phyloP scores from a whole-genome alignment of 2,329 filamentous ascomycete species.

The Monosporascus sp. region DNA sequence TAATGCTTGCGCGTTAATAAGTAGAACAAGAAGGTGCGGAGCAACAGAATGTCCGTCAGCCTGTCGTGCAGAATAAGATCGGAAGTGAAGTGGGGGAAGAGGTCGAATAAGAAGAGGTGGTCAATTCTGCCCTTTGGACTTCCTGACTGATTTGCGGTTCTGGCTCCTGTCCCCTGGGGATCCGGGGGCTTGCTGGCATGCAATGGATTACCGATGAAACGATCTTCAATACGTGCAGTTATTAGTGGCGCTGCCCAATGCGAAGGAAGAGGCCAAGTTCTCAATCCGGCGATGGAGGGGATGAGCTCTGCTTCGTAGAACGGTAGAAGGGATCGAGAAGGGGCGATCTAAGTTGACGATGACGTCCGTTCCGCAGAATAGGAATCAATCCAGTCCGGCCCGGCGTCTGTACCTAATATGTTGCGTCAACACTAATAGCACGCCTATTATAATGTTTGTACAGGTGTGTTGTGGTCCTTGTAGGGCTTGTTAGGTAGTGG shows the following conservation, averaged over 20 bases:
- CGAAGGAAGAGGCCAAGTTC: too few relatives aligned
- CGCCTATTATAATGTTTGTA: too few relatives aligned
- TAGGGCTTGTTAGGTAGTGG: background rate
- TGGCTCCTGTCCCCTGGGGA: too few relatives aligned
- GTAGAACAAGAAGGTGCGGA: background rate
- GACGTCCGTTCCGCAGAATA: conserved; percentile 15
- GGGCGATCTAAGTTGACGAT: conserved; percentile 3
- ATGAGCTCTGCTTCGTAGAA: background rate
- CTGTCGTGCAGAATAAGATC: background rate
- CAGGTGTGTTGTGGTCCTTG: too few relatives aligned
- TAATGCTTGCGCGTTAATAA: background rate
- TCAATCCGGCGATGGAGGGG: background rate
- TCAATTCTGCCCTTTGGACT: too few relatives aligned
- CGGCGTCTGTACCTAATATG: background rate
- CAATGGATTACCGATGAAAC: too few relatives aligned
- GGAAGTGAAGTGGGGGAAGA: background rate
- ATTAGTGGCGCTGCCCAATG: background rate
- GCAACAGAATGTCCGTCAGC: background rate
- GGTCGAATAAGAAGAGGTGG: background rate
- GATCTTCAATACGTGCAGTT: background rate
- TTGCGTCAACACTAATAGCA: background rate
- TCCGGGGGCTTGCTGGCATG: too few relatives aligned
- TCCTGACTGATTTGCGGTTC: background rate
- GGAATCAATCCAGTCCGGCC: background rate
- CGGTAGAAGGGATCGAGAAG: conserved; percentile 7